phyloP scores from a whole-genome alignment of 2,329 filamentous ascomycete genomes.

The Aspergillus oerlinghausenensis region DNA sequence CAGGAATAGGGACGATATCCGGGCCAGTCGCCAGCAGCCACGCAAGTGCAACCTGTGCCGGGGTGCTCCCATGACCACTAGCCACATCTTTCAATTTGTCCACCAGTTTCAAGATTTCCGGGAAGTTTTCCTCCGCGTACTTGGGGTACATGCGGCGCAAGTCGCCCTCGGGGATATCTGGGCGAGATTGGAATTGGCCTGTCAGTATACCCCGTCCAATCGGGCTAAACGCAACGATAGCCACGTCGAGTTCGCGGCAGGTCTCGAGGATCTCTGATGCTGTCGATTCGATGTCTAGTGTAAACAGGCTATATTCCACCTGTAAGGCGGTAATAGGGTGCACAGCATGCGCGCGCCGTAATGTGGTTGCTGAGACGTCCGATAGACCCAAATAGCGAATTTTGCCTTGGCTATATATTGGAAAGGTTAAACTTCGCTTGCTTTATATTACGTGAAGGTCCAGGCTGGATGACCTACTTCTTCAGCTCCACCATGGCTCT shows the following conservation, averaged over 20 bases:
- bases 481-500: slow-evolving; percentile 43
- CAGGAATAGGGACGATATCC: slow-evolving; percentile 27
- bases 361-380: slow-evolving; percentile 40
- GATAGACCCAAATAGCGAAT: slow-evolving; percentile 47
- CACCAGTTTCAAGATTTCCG: slow-evolving; percentile 52
- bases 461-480: slow-evolving; percentile 17
- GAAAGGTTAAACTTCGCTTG: neutral
- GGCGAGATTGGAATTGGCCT: slow-evolving; percentile 43
- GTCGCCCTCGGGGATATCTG: slow-evolving; percentile 47
- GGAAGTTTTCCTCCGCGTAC: slow-evolving; percentile 49
- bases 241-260: slow-evolving; percentile 54
- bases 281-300: slow-evolving; percentile 44
- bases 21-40: slow-evolving; percentile 58
- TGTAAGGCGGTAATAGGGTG: slow-evolving; percentile 47
- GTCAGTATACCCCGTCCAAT: slow-evolving; percentile 57
- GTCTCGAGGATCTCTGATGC: slow-evolving; percentile 49
- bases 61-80: slow-evolving; percentile 50
- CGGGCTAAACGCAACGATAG: slow-evolving; percentile 56
- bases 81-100: slow-evolving; percentile 48
- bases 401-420: slow-evolving; percentile 39
- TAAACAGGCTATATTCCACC: slow-evolving; percentile 50
- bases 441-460: neutral
- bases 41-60: slow-evolving; percentile 57
- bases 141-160: slow-evolving; percentile 45
- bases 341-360: slow-evolving; percentile 47